These are phyloP conservation scores for Dactylonectria macrodidyma DNA, from an alignment of 2,329 filamentous ascomycete species.

Conservation along the genomic window DNA sequence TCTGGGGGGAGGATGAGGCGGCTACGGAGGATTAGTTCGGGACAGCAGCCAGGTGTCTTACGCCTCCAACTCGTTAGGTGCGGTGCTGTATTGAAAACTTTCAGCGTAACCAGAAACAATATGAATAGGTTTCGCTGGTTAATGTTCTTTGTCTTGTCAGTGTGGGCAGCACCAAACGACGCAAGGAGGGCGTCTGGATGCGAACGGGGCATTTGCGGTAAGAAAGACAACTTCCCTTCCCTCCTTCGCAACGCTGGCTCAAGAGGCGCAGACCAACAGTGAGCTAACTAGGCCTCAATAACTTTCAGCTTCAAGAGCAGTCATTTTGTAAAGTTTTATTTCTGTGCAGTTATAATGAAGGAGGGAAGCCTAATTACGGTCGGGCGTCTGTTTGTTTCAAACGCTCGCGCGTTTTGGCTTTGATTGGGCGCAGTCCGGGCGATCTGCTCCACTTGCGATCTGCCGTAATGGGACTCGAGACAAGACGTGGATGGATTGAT, in stretches of 20 bases:
- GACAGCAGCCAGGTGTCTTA: background rate
- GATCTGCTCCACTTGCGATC: conserved; percentile 22
- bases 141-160: background rate
- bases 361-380: background rate
- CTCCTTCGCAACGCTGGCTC: background rate
- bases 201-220: background rate
- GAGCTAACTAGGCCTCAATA: conserved; percentile 3
- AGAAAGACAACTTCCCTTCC: background rate
- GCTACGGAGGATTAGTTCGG: background rate
- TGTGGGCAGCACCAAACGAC: background rate
- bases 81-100: background rate
- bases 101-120: background rate
- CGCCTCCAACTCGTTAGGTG: background rate
- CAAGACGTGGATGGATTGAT: background rate
- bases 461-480: conserved; percentile 19
- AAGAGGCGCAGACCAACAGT: background rate
- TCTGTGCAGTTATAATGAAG: background rate
- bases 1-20: background rate
- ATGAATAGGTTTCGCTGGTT: background rate
- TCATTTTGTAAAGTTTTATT: background rate
- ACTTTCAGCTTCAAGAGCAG: conserved; percentile 5
- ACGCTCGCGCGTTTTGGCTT: conserved; percentile 26
- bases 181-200: background rate
- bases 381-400: conserved; percentile 24
- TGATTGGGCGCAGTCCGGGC: conserved; percentile 16